These are phyloP conservation scores for Cutaneotrichosporon cavernicola DNA, from an alignment of 1,284 basidiomycete genomes.

Conservation along the genomic window DNA sequence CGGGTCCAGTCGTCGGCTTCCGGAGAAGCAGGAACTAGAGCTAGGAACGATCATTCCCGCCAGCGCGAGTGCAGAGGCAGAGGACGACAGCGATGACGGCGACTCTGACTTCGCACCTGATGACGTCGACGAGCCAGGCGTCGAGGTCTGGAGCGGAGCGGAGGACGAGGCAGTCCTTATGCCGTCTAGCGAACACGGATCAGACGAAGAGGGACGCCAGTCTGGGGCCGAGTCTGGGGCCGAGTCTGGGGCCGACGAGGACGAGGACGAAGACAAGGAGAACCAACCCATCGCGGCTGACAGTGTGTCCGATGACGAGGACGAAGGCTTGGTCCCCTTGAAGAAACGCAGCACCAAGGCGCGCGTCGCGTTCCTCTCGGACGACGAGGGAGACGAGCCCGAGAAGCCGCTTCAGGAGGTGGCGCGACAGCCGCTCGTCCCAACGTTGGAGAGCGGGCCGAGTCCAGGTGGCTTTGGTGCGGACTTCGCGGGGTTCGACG, in stretches of 20 bases:
- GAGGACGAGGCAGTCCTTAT: not conserved
- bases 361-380: constrained; percentile 30
- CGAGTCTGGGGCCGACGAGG: constrained; percentile 6
- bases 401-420: constrained; percentile 6
- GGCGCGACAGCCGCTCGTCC: not conserved
- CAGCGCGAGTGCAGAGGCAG: not conserved
- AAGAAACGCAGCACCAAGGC: not conserved
- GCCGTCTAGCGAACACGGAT: constrained; percentile 5
- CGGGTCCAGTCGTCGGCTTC: constrained; percentile 29
- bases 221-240: constrained; percentile 8
- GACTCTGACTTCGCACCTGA: constrained; percentile 21
- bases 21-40: constrained; percentile 29
- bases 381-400: constrained; percentile 32
- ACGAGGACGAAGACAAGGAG: constrained; percentile 18
- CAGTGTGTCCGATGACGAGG: constrained; percentile 16
- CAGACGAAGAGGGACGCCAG: constrained; percentile 2
- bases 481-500: constrained; percentile 34
- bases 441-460: too few species aligned
- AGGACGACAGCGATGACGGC: constrained; percentile 29
- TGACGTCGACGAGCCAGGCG: constrained; percentile 17
- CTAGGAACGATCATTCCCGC: not conserved
- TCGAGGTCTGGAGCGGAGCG: constrained; percentile 23
- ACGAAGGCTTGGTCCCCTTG: constrained; percentile 15
- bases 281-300: not conserved
- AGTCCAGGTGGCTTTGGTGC: not conserved